Evolutionary conservation across 495 filamentous ascomycete genomes (phyloP), one percentile per base, ranked within the genome.

Genomic region (Penicillium simplicissimum): DNA sequence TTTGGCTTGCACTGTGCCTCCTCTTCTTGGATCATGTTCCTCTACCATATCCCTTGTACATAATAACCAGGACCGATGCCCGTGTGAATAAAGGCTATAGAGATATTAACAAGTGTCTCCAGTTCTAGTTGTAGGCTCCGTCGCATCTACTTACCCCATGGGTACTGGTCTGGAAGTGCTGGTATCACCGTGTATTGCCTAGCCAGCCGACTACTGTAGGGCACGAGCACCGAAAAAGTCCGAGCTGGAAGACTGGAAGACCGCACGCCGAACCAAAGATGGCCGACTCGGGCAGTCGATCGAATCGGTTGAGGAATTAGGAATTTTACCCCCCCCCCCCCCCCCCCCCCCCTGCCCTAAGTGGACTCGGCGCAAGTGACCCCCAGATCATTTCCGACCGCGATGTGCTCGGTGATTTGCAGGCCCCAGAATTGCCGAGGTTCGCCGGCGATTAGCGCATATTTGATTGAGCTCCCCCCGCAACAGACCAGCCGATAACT

Each of bases 401-500:
- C 58, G 35, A 49, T 31, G 34, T 8, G 38, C 40, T 66, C 60
- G 64, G 64, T 40, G 57, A 59, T 58, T 58, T 48, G 28, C 40
- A 17, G 13, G n/a, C 36, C 59, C 55, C 57, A 59, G 34, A 62
- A 69, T 64, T 71, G 63, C 68, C 68, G 70, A 71, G 68, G 68
- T 65, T 64, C 62, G 48, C 60, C 63, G 60, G 28, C 47, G 34
- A 38, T 52, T 67, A 69, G 62, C 58, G 59, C 59, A 72, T 72
- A 71, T 69, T 71, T 69, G 64, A 71, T 63, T 54, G 56, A 67
- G 60, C 61, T 68, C 66, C 68, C n/a, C 67, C 69, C 69, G 67
- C 69, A 66, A 67, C 60, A 53, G 21, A 34, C 19, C 51, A n/a
- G 48, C 43, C 45, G 42, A 52, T 40, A 53, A 47, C 59, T 36